Conservation (phyloP, 805 yeast species). For the Metschnikowia proteae region DNA sequence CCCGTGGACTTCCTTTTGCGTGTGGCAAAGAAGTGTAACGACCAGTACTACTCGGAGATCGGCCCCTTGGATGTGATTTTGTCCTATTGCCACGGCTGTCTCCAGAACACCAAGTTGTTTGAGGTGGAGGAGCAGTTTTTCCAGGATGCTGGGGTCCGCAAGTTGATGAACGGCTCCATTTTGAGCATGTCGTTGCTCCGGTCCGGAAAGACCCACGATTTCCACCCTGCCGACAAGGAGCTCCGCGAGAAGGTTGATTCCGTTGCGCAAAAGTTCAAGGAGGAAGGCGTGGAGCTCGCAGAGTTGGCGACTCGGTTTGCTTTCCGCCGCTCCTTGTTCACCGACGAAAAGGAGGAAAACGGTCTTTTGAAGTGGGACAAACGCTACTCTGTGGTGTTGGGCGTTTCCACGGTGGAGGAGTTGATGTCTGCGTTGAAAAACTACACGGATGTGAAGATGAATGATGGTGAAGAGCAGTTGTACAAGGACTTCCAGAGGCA, state of each 20-base stretch:
- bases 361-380: constrained; percentile 22
- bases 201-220: constrained; percentile 58
- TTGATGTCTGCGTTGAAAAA: constrained; percentile 58
- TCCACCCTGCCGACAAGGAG: constrained; percentile 75
- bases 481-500: constrained; percentile 39
- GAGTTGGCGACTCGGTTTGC: constrained; percentile 80
- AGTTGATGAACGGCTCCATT: constrained; percentile 78
- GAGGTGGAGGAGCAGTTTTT: constrained; percentile 47
- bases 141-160: constrained; percentile 49
- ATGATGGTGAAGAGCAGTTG: constrained; percentile 44
- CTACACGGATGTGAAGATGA: constrained; percentile 40
- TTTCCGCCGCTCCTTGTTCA: constrained; percentile 37
- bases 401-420: constrained; percentile 65
- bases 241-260: constrained; percentile 51
- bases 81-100: constrained; percentile 76
- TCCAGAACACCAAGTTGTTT: constrained; percentile 64
- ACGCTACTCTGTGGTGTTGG: constrained; percentile 63
- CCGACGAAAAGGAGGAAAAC: constrained; percentile 2
- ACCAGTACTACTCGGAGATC: constrained; percentile 37
- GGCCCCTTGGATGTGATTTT: constrained; percentile 72
- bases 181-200: constrained; percentile 83
- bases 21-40: constrained; percentile 39
- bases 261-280: constrained; percentile 38
- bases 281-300: constrained; percentile 58
- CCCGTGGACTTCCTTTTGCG: constrained; percentile 67